Conservation (phyloP, 2,329 filamentous ascomycete genomes). For the Pyrenophora graminea region DNA sequence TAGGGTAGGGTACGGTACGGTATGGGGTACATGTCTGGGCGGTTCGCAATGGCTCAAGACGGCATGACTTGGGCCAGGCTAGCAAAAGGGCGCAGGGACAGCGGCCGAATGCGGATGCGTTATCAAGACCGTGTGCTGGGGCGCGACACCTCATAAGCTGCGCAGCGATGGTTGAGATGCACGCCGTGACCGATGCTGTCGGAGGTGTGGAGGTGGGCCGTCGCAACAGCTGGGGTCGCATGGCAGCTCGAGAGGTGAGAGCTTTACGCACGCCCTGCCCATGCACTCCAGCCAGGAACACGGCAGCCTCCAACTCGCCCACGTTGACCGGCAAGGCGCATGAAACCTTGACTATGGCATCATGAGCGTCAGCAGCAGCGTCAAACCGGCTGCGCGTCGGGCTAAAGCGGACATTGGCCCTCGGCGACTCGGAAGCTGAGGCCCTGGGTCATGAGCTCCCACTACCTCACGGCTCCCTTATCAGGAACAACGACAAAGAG, state of each 20-base stretch:
- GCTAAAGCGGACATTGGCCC: constrained; percentile 28
- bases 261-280: constrained; percentile 12
- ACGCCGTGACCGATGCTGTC: constrained; percentile 34
- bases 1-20: constrained; percentile 1
- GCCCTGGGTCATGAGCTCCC: constrained; percentile 25
- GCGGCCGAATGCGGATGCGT: constrained; percentile 33
- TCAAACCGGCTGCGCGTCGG: constrained; percentile 33
- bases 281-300: constrained; percentile 16
- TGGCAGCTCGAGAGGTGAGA: constrained; percentile 14
- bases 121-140: constrained; percentile 32
- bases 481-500: constrained; percentile 30
- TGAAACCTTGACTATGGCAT: constrained; percentile 42
- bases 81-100: constrained; percentile 22
- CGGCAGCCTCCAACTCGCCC: constrained; percentile 38
- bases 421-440: constrained; percentile 37
- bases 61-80: constrained; percentile 21
- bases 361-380: constrained; percentile 25
- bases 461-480: constrained; percentile 33
- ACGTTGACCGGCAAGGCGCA: constrained; percentile 41
- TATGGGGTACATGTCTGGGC: constrained; percentile 15
- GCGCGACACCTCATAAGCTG: constrained; percentile 19
- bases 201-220: constrained; percentile 22
- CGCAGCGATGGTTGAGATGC: constrained; percentile 27
- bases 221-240: constrained; percentile 12
- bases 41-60: constrained; percentile 14